Evolutionary conservation across 1,284 basidiomycete species (phyloP).

Genomic region (Tetrapyrgos nigripes): DNA sequence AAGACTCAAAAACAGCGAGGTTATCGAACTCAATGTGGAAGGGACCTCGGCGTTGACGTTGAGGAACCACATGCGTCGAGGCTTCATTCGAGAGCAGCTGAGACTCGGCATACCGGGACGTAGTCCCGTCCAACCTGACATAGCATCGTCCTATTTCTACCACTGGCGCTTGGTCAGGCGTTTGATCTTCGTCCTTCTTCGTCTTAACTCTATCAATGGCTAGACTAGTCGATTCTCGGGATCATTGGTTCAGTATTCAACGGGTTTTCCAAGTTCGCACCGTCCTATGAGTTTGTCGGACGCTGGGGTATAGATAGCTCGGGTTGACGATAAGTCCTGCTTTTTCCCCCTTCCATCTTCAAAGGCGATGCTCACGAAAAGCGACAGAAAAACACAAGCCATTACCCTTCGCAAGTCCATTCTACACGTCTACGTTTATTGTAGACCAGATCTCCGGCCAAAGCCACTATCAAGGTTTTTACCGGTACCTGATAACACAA

Average conservation of each 20-base stretch:
- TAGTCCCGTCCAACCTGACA: background rate
- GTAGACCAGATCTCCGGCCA: background rate
- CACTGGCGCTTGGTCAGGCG: background rate
- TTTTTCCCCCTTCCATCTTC: too few species aligned
- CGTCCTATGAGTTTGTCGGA: too few species aligned
- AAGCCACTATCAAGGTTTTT: background rate
- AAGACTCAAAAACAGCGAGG: background rate
- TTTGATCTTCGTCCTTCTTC: background rate
- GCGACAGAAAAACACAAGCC: too few species aligned
- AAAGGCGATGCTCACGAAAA: too few species aligned
- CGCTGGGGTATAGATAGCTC: too few species aligned
- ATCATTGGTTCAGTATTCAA: too few species aligned
- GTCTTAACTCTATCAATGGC: background rate
- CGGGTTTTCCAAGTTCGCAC: too few species aligned
- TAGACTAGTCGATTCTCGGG: background rate
- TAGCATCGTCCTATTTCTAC: background rate
- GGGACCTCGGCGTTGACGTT: background rate
- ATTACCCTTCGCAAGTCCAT: too few species aligned
- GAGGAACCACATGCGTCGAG: background rate
- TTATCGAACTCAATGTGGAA: background rate
- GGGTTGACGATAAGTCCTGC: too few species aligned
- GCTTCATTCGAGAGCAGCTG: too few species aligned
- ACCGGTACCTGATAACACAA: background rate
- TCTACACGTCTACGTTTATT: too few species aligned
- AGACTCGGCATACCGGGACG: background rate